Percentiles rank a stretch among this genome's conserved stretches.
Conservation (phyloP, 2,329 filamentous ascomycete genomes). For the Emmonsia crescens region DNA sequence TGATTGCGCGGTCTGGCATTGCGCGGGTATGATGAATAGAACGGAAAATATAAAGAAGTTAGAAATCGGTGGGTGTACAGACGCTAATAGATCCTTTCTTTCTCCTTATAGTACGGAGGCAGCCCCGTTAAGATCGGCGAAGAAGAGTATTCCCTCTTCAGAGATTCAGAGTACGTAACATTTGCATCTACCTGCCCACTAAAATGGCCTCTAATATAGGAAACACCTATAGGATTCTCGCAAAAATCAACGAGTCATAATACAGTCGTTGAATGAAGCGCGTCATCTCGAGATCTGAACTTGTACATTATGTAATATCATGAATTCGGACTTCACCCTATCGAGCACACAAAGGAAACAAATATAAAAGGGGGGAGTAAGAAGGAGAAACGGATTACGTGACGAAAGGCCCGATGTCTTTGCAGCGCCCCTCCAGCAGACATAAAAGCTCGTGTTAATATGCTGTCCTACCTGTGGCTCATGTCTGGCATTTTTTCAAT, state of each 20-base stretch:
- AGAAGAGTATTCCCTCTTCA: constrained; percentile 91
- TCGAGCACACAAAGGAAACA: background rate
- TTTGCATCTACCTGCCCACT: background rate
- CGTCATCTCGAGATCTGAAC: background rate
- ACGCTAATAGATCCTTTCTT: constrained; percentile 1
- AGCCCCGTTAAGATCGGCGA: constrained; percentile 95
- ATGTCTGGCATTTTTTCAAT: background rate
- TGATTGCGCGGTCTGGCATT: background rate
- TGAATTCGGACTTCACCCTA: background rate
- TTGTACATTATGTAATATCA: constrained; percentile 2
- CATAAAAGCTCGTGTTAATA: background rate
- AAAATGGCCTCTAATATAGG: constrained; percentile 12
- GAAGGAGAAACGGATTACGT: background rate
- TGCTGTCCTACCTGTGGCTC: background rate
- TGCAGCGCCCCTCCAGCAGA: background rate
- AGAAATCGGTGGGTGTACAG: constrained; percentile 7
- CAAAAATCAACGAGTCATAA: constrained; percentile 88
- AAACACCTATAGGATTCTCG: constrained; percentile 60
- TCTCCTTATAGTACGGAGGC: constrained; percentile 62
- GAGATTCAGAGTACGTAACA: constrained; percentile 84
- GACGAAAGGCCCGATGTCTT: background rate
- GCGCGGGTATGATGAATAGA: background rate
- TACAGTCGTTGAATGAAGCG: constrained; percentile 15
- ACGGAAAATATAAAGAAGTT: background rate
- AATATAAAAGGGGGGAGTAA: background rate